Base-by-base conservation (phyloP, 139 green algal species). In the Chlorella sorokiniana region DNA sequence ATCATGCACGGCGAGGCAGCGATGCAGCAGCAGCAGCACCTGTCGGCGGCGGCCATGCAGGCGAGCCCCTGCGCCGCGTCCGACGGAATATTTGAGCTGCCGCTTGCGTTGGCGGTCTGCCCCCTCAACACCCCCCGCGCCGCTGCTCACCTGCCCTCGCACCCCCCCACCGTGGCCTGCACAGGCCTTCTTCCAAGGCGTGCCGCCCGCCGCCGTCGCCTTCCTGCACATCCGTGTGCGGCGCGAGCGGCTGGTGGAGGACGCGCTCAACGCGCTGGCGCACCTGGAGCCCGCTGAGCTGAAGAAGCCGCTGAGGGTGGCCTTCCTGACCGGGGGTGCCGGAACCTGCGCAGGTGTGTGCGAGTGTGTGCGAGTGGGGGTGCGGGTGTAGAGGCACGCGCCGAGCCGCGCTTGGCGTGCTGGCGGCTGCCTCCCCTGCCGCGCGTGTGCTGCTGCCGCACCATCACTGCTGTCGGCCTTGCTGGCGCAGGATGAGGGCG, bases 241-340 rank as follows among this genome's bases (percentile, higher is more conserved):
- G 25, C 74, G 94, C 1, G 81, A 83, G 0, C 84, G 95, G 65
- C 73, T 95, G 41, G 71, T 97, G 73, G 79, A 93, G 78, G 94
- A 98, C 76, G 87, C 93, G 0, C 79, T 98, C 10, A 82, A 86
- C 33, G 88, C 96, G 27, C 64, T 87, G 38, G 63, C 71, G 29
- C 42, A 82, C 5, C 61, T 56, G 2, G 78, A 93, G 18, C 16
- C 54, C 25, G 37, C 33, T 85, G 95, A 79, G 18, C 83, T 97
- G 27, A 93, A 93, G 78, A 96, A 96, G 86, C 92, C 93, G 4
- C 84, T 98, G 79, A 74, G 83, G 4, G 91, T 95, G 52, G 92
- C 87, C 1, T 98, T 98, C 80, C 79, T 98, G 6, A 87, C 83
- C 2, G 86, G 56, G 2, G 0, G 77, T 95, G 63, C 64, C 88